A percentile compares a stretch with the other conserved stretches of the same genome.
Conservation (phyloP, 2,329 filamentous ascomycete species). For the Monosporascus cannonballus region DNA sequence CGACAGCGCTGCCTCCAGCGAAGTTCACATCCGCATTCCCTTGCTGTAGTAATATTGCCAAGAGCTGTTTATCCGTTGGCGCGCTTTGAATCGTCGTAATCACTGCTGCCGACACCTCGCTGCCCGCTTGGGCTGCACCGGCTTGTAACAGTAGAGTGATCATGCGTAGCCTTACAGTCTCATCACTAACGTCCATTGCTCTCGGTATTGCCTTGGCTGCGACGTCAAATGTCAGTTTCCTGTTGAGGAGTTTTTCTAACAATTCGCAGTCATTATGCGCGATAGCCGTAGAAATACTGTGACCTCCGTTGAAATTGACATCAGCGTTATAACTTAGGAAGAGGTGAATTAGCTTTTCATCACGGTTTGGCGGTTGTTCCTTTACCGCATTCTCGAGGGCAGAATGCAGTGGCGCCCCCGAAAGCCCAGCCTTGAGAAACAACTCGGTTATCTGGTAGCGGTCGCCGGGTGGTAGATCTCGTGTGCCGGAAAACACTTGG, state of each 20-base stretch:
- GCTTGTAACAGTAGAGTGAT: slow-evolving; percentile 39
- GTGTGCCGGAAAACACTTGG: slow-evolving; percentile 42
- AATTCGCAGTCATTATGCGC: slow-evolving; percentile 40
- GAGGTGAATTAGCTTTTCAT: slow-evolving; percentile 46
- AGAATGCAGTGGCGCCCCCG: slow-evolving; percentile 39
- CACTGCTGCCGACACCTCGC: slow-evolving; percentile 38
- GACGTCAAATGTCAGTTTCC: slow-evolving; percentile 40
- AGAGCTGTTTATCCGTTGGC: slow-evolving; percentile 43
- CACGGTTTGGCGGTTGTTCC: slow-evolving; percentile 39
- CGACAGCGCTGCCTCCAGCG: slow-evolving; percentile 37
- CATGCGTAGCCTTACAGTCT: slow-evolving; percentile 38
- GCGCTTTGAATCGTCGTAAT: slow-evolving; percentile 35
- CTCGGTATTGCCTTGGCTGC: slow-evolving; percentile 41
- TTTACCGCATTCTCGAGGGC: slow-evolving; percentile 48
- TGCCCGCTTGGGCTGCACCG: slow-evolving; percentile 36
- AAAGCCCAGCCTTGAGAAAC: slow-evolving; percentile 43
- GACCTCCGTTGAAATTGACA: slow-evolving; percentile 46
- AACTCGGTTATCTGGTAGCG: slow-evolving; percentile 43
- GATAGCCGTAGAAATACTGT: slow-evolving; percentile 43
- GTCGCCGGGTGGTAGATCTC: slow-evolving; percentile 33
- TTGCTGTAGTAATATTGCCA: slow-evolving; percentile 42
- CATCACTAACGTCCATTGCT: slow-evolving; percentile 40
- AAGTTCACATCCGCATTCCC: slow-evolving; percentile 49
- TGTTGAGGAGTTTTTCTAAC: slow-evolving; percentile 37
- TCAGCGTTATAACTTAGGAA: slow-evolving; percentile 47